Percentiles rank a stretch among this genome's conserved stretches.
Conservation (phyloP, 1,139 yeast genomes). For the Taiozyma onychis region DNA sequence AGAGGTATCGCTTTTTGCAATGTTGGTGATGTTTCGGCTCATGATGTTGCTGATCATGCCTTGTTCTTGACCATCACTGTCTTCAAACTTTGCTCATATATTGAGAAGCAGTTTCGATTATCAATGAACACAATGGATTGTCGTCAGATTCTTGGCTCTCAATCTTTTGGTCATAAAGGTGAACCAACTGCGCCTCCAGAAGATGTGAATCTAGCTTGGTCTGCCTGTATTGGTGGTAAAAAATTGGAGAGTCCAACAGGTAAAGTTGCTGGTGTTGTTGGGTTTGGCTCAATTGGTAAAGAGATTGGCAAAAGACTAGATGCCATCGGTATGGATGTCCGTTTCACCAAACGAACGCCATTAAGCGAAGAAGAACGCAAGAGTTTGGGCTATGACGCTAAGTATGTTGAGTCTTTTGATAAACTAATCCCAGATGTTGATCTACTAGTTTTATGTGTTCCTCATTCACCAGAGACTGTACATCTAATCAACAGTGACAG, state of each 20-base stretch:
- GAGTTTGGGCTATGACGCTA: constrained; percentile 38
- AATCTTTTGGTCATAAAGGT: constrained; percentile 12
- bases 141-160: constrained; percentile 32
- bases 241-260: constrained; percentile 45
- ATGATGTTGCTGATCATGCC: constrained; percentile 71
- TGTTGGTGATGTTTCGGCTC: constrained; percentile 59
- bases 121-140: constrained; percentile 36
- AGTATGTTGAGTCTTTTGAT: constrained; percentile 36
- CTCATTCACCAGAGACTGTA: constrained; percentile 54
- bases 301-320: constrained; percentile 50
- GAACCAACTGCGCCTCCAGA: constrained; percentile 7
- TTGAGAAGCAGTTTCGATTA: constrained; percentile 38
- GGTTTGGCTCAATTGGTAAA: constrained; percentile 73
- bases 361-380: constrained; percentile 32
- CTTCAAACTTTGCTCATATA: constrained; percentile 52
- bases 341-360: constrained; percentile 52
- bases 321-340: constrained; percentile 59
- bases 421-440: constrained; percentile 38
- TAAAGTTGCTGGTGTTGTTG: constrained; percentile 60
- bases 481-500: constrained; percentile 47
- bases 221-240: constrained; percentile 44
- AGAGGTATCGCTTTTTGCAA: constrained; percentile 55
- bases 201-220: constrained; percentile 19
- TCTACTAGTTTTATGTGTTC: constrained; percentile 59
- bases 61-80: constrained; percentile 52